Evolutionary conservation across 495 filamentous ascomycete genomes (phyloP).

Genomic region (Elasticomyces elasticus): DNA sequence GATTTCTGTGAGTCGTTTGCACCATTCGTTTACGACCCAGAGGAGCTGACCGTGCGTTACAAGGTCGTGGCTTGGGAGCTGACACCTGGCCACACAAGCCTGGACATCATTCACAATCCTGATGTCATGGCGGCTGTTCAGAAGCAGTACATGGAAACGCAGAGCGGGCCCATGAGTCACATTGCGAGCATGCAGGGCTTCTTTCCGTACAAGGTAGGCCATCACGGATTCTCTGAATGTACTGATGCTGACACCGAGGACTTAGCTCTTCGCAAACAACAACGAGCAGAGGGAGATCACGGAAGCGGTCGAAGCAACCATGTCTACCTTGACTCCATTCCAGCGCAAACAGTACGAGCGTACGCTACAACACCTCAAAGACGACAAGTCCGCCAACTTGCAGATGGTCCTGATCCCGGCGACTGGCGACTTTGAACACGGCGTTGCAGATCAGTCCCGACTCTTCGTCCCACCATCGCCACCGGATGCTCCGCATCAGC

Average conservation of each 20-base stretch:
- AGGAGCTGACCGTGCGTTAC: no score
- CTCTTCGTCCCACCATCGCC: conserved; percentile 6
- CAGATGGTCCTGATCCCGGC: conserved; percentile 7
- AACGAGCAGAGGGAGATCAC: conserved; percentile 7
- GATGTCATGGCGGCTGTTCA: conserved; percentile 11
- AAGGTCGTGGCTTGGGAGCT: conserved; percentile 3
- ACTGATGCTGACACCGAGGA: background rate
- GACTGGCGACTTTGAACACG: conserved; percentile 7
- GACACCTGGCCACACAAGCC: background rate
- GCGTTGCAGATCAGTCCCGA: conserved; percentile 12
- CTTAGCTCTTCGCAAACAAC: conserved; percentile 8
- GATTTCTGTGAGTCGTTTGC: conserved; percentile 8
- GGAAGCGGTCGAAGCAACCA: conserved; percentile 5
- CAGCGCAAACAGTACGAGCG: conserved; percentile 17
- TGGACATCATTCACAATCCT: conserved; percentile 10
- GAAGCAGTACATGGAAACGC: conserved; percentile 3
- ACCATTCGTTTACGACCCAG: background rate
- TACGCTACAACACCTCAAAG: conserved; percentile 3
- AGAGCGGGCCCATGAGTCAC: conserved; percentile 9
- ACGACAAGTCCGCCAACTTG: conserved; percentile 10
- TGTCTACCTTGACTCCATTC: conserved; percentile 4
- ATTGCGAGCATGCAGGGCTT: conserved; percentile 21
- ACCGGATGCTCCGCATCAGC: background rate
- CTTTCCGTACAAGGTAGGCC: conserved; percentile 16
- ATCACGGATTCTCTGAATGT: background rate